Evolutionary conservation across 2,329 filamentous ascomycete species (phyloP).

Genomic region (Nigrospora osmanthi): DNA sequence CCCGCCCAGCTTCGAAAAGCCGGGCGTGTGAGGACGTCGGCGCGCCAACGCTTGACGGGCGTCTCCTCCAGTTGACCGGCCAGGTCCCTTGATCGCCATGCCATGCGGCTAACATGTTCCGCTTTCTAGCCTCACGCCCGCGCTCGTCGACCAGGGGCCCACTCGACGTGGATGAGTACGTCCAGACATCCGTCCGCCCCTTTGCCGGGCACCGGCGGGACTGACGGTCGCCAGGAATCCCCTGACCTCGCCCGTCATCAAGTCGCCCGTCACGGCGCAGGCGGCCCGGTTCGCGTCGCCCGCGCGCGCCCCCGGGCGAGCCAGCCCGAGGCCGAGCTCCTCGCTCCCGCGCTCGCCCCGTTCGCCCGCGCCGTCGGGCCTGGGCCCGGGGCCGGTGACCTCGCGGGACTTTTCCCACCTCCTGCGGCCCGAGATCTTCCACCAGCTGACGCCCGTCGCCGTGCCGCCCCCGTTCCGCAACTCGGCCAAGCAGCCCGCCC

Average conservation of each 20-base stretch:
- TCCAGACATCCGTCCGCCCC: slow-evolving; percentile 17
- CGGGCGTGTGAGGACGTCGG: too few species aligned
- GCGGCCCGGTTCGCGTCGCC: slow-evolving; percentile 8
- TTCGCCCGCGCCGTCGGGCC: slow-evolving; percentile 9
- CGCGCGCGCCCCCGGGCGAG: slow-evolving; percentile 7
- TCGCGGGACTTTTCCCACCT: slow-evolving; percentile 74
- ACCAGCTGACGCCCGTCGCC: slow-evolving; percentile 61
- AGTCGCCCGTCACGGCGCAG: slow-evolving; percentile 13
- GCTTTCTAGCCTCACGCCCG: slow-evolving; percentile 45
- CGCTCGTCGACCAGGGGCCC: slow-evolving; percentile 71
- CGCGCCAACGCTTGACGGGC: too few species aligned
- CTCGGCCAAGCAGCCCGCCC: slow-evolving; percentile 53
- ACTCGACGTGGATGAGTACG: slow-evolving; percentile 69
- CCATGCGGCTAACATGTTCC: slow-evolving; percentile 17
- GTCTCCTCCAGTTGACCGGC: too few species aligned
- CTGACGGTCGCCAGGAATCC: slow-evolving; percentile 11
- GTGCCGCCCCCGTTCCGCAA: slow-evolving; percentile 61
- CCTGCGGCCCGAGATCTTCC: slow-evolving; percentile 73
- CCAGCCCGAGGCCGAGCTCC: slow-evolving; percentile 13
- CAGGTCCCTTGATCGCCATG: slow-evolving; percentile 3
- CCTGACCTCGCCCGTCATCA: slow-evolving; percentile 11
- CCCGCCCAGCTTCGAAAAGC: too few species aligned
- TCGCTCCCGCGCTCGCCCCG: slow-evolving; percentile 12
- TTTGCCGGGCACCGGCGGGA: slow-evolving; percentile 1
- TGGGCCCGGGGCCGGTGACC: slow-evolving; percentile 24